Base-by-base conservation (phyloP, 2,329 filamentous ascomycete genomes). In the Aphanoascus verrucosus region DNA sequence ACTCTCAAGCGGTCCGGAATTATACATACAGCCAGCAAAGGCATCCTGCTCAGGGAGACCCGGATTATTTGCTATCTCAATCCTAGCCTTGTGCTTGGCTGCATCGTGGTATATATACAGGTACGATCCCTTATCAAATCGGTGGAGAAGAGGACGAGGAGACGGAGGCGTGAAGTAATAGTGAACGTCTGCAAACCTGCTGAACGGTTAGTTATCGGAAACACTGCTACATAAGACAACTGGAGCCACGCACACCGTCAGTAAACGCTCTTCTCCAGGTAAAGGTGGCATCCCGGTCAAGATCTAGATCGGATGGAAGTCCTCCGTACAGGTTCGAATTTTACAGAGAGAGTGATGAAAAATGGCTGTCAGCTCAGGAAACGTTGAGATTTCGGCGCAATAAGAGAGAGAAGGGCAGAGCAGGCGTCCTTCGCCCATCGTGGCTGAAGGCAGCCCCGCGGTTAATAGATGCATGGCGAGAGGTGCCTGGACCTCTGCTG, bases 71-170 rank as follows among this genome's bases (percentile, higher is more conserved):
- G 81, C 81, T 56, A 84, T 71, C 65, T 84, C 81, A 48, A 84
- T 66, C 57, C 81, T 75, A 12, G 75, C 73, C 55, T 71, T 76
- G 48, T 74, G 72, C 56, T 75, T 72, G 48, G 71, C 69, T 8
- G 75, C 70, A 61, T 80, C 77, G 65, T 81, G 74, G 65, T 81
- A 82, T 51, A 84, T 67, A 65, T 84, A 84, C 57, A 84, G 70
- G 67, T 84, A 84, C 46, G 79, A 83, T 56, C 77, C 73, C 61
- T 80, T 82, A 60, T 81, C 78, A 66, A 84, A 84, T 48, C 81
- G 78, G 64, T 84, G 78, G 59, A 82, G 77, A 35, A 71, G 66
- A 41, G 81, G 79, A 54, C 73, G 77, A 37, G 74, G 70, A 3
- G 69, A 70, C 2, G 81, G 81, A 14, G 75, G 69, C 56, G 74